Evolutionary conservation across 2,329 filamentous ascomycete genomes (phyloP).

Genomic region (Coniochaeta sp.): DNA sequence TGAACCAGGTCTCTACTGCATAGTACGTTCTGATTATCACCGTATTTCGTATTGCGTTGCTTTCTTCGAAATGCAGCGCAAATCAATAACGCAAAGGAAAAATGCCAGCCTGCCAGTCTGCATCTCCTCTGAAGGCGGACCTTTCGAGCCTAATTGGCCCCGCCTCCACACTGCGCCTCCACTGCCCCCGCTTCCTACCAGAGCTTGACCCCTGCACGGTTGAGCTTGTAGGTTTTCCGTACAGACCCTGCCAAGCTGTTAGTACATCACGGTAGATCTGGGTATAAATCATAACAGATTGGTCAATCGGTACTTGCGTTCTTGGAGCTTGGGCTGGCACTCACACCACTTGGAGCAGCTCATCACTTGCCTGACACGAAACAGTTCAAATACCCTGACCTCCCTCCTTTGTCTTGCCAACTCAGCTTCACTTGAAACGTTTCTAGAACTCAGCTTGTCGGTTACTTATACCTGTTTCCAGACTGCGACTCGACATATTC

Average conservation of each 20-base stretch:
- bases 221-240: not conserved
- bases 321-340: not conserved
- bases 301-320: not conserved
- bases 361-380: not conserved
- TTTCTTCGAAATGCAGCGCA: not conserved
- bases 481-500: not conserved
- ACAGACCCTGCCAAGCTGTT: not conserved
- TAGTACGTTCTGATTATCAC: too few relatives aligned
- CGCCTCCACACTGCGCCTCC: not conserved
- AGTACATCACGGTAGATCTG: not conserved
- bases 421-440: not conserved
- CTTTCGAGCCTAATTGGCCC: too few relatives aligned
- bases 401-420: not conserved
- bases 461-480: not conserved
- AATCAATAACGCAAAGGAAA: not conserved
- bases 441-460: not conserved
- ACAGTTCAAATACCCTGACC: not conserved
- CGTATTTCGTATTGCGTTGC: not conserved
- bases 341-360: not conserved
- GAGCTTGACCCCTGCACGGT: not conserved
- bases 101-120: not conserved
- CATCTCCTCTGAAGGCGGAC: too few relatives aligned
- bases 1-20: not conserved
- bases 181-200: not conserved
- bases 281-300: not conserved